Base-by-base conservation (phyloP, 139 green algal genomes). In the Spirogloea muscicola region DNA sequence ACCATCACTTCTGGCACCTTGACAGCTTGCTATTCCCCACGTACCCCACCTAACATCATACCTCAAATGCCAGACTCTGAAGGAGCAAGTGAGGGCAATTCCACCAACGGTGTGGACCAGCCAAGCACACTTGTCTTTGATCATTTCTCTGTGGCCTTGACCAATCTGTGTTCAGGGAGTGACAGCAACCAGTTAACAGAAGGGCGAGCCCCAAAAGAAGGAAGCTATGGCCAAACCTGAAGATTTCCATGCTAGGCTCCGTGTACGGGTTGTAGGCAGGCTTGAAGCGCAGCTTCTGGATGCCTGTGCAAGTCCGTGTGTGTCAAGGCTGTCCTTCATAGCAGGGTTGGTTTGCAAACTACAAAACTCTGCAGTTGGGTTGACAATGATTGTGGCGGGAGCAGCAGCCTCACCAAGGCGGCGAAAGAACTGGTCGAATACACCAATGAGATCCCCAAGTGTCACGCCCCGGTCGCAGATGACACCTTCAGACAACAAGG, bases 221-320 rank as follows among this genome's bases (percentile, higher is more conserved):
- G 21, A 21, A 55, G 21, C n/a, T n/a, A n/a, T n/a, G n/a, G n/a
- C n/a, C n/a, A n/a, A n/a, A 79, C 48, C 63, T 65, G 87, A 99
- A 98, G 82, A 99, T 98, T 85, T 99, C 95, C 94, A 98, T 98
- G 84, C 71, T 90, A 3, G 95, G 95, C 81, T 99, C 95, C 3
- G 95, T 99, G 87, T 99, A 99, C 29, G 95, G 95, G 88, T 99
- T 99, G 89, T 90, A 99, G 9, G 95, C 95, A 39, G 95, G 95
- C 90, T 99, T 99, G 91, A 99, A 99, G 59, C 91, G 87, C 76
- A 99, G 84, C 84, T 96, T 89, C 34, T 84, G 88, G 59, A 99
- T 90, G n/a, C 94, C 74, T 82, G 55, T 62, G 52, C 5, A 6
- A 21, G 52, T 33, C 52, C 52, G 7, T 62, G 38, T 6, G 31